Evolutionary conservation across 345 rosid species (phyloP).

Genomic region (Citrus sp.): DNA sequence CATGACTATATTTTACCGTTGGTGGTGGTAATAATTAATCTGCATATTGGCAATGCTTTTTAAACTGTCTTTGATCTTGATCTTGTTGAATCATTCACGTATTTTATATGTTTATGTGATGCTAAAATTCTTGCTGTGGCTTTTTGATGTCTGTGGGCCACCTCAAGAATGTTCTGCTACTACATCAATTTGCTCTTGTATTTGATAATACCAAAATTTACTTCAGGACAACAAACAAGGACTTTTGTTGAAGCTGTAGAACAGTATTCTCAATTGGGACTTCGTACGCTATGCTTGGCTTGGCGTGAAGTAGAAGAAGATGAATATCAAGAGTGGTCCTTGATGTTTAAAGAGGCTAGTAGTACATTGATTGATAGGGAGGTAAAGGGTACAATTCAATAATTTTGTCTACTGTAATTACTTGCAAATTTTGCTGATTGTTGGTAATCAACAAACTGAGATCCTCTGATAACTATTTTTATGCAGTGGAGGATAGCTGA

Average conservation of each 20-base stretch:
- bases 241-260: slow-evolving; percentile 81
- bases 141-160: not conserved
- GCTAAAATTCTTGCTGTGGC: not conserved
- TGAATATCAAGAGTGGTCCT: slow-evolving; percentile 86
- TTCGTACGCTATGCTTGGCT: slow-evolving; percentile 94
- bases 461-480: slow-evolving; percentile 22
- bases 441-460: slow-evolving; percentile 19
- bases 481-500: slow-evolving; percentile 97
- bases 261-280: slow-evolving; percentile 86
- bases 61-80: not conserved
- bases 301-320: slow-evolving; percentile 84
- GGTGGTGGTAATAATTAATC: not conserved
- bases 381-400: slow-evolving; percentile 45
- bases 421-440: not conserved
- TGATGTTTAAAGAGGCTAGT: slow-evolving; percentile 87
- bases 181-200: not conserved
- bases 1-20: not conserved
- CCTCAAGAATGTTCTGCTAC: slow-evolving; percentile 1
- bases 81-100: not conserved
- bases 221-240: slow-evolving; percentile 87
- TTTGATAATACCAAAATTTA: slow-evolving; percentile 16
- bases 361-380: slow-evolving; percentile 94
- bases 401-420: slow-evolving; percentile 3
- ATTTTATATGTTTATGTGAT: not conserved
- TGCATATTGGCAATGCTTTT: not conserved